Conservation (phyloP, 805 yeast species). For the Lipomyces sp. region DNA sequence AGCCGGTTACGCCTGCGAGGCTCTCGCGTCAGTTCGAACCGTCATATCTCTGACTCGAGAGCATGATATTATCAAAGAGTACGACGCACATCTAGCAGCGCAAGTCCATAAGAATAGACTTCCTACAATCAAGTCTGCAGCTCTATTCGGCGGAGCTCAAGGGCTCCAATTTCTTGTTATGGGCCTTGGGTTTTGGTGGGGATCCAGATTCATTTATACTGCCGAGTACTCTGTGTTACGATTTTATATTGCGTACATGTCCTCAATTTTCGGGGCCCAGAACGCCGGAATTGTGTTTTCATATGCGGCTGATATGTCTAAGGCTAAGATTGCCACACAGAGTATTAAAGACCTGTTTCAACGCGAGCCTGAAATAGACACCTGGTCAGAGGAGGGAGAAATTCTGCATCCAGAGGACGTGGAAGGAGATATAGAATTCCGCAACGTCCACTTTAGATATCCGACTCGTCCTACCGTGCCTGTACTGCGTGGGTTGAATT, state of each 20-base stretch:
- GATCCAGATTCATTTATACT: conserved; percentile 46
- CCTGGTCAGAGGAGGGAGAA: conserved; percentile 42
- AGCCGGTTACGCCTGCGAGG: conserved; percentile 51
- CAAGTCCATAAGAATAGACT: conserved; percentile 15
- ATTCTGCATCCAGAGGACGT: conserved; percentile 40
- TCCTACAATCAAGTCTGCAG: conserved; percentile 23
- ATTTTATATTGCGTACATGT: conserved; percentile 49
- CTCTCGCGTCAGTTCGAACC: conserved; percentile 50
- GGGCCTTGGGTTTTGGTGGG: conserved; percentile 53
- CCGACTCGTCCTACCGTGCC: conserved; percentile 43
- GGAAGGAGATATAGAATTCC: conserved; percentile 61
- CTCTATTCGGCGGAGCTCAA: conserved; percentile 28
- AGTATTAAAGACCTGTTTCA: conserved; percentile 45
- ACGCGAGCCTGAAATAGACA: conserved; percentile 47
- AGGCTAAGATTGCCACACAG: conserved; percentile 49
- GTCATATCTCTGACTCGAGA: conserved; percentile 51
- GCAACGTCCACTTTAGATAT: conserved; percentile 44
- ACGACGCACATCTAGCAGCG: conserved; percentile 32
- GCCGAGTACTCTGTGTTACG: conserved; percentile 43
- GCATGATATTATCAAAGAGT: conserved; percentile 45
- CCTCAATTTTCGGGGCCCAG: conserved; percentile 51
- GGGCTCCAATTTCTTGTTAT: conserved; percentile 45
- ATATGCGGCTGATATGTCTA: conserved; percentile 52
- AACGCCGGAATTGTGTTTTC: conserved; percentile 51
- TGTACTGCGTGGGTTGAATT: conserved; percentile 40